Conservation (phyloP, 306 rosid genomes). For the Cicer yamashitae region DNA sequence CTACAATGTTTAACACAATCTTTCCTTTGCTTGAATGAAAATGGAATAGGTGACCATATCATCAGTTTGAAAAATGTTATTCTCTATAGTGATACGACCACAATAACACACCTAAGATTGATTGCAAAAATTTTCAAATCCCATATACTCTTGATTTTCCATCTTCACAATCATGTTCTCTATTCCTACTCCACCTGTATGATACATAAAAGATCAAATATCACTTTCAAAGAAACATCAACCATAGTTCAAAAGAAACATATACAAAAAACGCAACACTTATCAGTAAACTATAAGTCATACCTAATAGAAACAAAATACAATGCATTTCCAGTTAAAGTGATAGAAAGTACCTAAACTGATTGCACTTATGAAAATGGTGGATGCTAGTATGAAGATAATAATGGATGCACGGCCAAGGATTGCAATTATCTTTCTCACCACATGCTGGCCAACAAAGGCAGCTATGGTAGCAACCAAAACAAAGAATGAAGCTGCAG, state of each 20-base stretch:
- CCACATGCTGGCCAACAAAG: slow-evolving; percentile 76
- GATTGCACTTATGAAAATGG: slow-evolving; percentile 76
- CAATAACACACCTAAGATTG: slow-evolving; percentile 41
- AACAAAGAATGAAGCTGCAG: slow-evolving; percentile 70
- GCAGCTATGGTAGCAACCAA: slow-evolving; percentile 76
- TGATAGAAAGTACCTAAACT: slow-evolving; percentile 63
- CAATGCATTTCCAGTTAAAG: not conserved
- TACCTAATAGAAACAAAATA: not conserved
- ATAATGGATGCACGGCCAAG: slow-evolving; percentile 75
- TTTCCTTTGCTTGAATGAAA: slow-evolving; percentile 41
- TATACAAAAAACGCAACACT: too few species aligned
- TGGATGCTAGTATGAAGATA: slow-evolving; percentile 73
- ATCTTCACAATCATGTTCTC: slow-evolving; percentile 74
- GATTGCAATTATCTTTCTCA: slow-evolving; percentile 67
- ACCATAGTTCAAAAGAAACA: too few species aligned
- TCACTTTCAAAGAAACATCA: not conserved
- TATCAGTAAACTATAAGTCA: too few species aligned
- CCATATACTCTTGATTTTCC: slow-evolving; percentile 77
- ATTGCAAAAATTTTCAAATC: slow-evolving; percentile 68
- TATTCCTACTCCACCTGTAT: slow-evolving; percentile 74
- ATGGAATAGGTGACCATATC: slow-evolving; percentile 30
- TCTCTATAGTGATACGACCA: slow-evolving; percentile 2
- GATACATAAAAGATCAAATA: slow-evolving; percentile 23
- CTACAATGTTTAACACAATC: slow-evolving; percentile 31
- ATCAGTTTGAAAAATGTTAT: slow-evolving; percentile 29